A percentile compares a stretch with the other conserved stretches of the same genome.
Conservation (phyloP, 768 basidiomycete genomes). For the Sarcodon aspratus region DNA sequence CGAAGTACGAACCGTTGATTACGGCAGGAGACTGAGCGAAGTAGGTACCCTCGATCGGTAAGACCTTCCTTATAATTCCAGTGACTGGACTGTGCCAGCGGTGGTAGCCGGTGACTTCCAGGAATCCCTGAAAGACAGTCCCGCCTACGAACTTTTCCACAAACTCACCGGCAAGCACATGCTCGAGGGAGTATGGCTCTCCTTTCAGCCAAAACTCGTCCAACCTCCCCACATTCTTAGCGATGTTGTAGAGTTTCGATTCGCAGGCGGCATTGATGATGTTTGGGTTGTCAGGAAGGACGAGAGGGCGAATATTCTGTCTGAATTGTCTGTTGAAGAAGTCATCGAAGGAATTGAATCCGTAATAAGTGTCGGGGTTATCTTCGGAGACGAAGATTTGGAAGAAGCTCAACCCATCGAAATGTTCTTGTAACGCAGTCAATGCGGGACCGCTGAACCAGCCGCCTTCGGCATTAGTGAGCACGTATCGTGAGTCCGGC, state of each 20-base stretch:
- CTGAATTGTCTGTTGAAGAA: conserved; percentile 40
- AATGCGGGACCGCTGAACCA: conserved; percentile 35
- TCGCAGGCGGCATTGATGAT: conserved; percentile 42
- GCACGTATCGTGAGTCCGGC: conserved; percentile 28
- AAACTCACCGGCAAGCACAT: conserved; percentile 34
- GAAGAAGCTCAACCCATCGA: conserved; percentile 17
- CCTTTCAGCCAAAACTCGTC: conserved; percentile 51
- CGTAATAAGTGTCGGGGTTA: conserved; percentile 24
- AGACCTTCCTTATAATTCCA: conserved; percentile 26
- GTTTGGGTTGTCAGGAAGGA: conserved; percentile 11
- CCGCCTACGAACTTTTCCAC: conserved; percentile 33
- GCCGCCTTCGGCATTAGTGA: conserved; percentile 24
- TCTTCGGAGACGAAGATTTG: conserved; percentile 27
- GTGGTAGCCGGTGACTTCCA: conserved; percentile 42
- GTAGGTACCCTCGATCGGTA: conserved; percentile 34
- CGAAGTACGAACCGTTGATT: not conserved
- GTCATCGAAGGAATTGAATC: conserved; percentile 39
- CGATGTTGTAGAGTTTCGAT: conserved; percentile 31
- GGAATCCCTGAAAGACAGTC: conserved; percentile 40
- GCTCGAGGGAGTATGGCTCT: conserved; percentile 41
- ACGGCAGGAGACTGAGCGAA: conserved; percentile 23
- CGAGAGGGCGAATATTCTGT: conserved; percentile 28
- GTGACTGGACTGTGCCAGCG: conserved; percentile 48
- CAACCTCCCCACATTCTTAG: conserved; percentile 21
- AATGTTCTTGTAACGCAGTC: conserved; percentile 7